Evolutionary conservation across 192 early-diverging fungal genomes (phyloP).

Genomic region (Endogone sp.): DNA sequence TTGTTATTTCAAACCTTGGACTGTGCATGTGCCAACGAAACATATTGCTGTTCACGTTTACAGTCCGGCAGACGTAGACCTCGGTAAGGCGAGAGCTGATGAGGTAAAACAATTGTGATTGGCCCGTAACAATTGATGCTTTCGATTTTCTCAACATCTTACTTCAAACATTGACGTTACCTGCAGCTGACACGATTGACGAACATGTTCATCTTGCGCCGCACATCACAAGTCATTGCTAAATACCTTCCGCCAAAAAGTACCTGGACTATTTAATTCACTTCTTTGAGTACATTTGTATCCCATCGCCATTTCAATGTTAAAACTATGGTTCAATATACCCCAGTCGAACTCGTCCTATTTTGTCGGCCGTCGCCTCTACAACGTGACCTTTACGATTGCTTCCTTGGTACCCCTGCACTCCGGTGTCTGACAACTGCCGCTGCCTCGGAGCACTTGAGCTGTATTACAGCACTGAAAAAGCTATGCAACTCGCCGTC

Average conservation of each 20-base stretch:
- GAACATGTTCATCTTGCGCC: conserved; percentile 52
- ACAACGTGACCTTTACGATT: conserved; percentile 36
- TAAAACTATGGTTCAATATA: no score
- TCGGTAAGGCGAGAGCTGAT: conserved; percentile 22
- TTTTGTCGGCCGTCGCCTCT: conserved; percentile 43
- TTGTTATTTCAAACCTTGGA: neutral
- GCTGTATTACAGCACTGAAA: conserved; percentile 38
- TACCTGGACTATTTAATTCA: no score
- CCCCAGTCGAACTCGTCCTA: conserved; percentile 44
- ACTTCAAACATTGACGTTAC: neutral
- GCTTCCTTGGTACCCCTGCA: conserved; percentile 20
- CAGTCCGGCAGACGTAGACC: conserved; percentile 6
- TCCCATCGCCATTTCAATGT: no score
- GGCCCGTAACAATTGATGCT: no score
- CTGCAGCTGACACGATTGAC: conserved; percentile 37
- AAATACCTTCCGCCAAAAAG: conserved; percentile 57
- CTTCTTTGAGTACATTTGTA: no score
- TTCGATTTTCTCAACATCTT: neutral
- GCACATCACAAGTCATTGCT: conserved; percentile 47
- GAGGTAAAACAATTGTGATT: conserved; percentile 16
- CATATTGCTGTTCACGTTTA: neutral
- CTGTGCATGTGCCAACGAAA: neutral
- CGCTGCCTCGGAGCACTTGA: conserved; percentile 31
- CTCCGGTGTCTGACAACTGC: conserved; percentile 10
- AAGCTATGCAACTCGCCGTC: conserved; percentile 38